Evolutionary conservation across 2,329 filamentous ascomycete genomes (phyloP).

Genomic region (Neoarthrinium moseri): DNA sequence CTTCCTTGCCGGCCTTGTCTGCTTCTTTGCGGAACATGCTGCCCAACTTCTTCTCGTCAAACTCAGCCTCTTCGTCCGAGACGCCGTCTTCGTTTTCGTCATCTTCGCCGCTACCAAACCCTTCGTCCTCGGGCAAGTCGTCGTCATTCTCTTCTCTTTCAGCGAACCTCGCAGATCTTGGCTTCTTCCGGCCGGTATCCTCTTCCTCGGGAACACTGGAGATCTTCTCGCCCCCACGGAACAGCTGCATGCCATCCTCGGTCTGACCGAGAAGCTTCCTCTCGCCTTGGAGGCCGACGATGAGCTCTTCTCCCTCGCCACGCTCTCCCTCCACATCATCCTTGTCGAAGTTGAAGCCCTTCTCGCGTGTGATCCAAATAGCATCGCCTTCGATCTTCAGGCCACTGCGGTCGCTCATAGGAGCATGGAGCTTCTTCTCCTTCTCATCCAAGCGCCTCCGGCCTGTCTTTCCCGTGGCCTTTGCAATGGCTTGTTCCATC

Average conservation of each 20-base stretch:
- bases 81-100: slow-evolving; percentile 50
- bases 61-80: slow-evolving; percentile 55
- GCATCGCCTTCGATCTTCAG: slow-evolving; percentile 96
- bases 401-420: slow-evolving; percentile 97
- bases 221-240: slow-evolving; percentile 73
- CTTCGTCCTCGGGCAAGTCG: slow-evolving; percentile 51
- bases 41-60: slow-evolving; percentile 58
- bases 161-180: slow-evolving; percentile 56
- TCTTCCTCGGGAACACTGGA: slow-evolving; percentile 56
- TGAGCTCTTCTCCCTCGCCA: slow-evolving; percentile 93
- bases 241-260: slow-evolving; percentile 80
- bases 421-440: slow-evolving; percentile 92
- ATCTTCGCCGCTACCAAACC: slow-evolving; percentile 53
- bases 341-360: slow-evolving; percentile 73
- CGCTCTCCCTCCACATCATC: slow-evolving; percentile 68
- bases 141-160: slow-evolving; percentile 54
- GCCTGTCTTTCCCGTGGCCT: slow-evolving; percentile 78
- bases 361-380: slow-evolving; percentile 78
- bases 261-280: slow-evolving; percentile 78
- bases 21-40: slow-evolving; percentile 56
- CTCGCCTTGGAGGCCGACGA: slow-evolving; percentile 84
- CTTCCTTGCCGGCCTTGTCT: slow-evolving; percentile 55
- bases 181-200: slow-evolving; percentile 60
- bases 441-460: slow-evolving; percentile 87
- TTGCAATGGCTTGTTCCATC: slow-evolving; percentile 84